Percentiles rank a stretch among this genome's conserved stretches.
Evolutionary conservation across 495 filamentous ascomycete species (phyloP).

Genomic region (Bryoglossum gracile): DNA sequence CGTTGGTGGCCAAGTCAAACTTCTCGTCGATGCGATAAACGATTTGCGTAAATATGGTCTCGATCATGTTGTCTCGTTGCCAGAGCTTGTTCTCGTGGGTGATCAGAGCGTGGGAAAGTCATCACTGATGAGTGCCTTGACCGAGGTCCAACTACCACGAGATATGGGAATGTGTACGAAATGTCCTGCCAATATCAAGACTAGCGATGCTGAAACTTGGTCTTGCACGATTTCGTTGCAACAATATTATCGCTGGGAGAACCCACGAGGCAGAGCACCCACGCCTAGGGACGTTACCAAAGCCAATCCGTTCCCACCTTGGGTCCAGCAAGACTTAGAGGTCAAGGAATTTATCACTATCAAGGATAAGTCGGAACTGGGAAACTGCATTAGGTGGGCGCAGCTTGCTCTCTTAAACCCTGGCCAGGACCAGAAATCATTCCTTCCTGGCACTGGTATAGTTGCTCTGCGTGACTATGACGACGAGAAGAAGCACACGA

Average conservation of each 20-base stretch:
- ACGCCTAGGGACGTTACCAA: conserved; percentile 34
- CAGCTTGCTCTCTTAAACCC: conserved; percentile 70
- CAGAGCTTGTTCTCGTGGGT: conserved; percentile 71
- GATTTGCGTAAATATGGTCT: conserved; percentile 20
- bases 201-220: conserved; percentile 44
- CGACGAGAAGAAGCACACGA: conserved; percentile 22
- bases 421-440: conserved; percentile 25
- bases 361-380: conserved; percentile 12
- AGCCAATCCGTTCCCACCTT: conserved; percentile 38
- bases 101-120: conserved; percentile 78
- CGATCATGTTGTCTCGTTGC: conserved; percentile 41
- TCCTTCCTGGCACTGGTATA: conserved; percentile 41
- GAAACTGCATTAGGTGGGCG: conserved; percentile 39
- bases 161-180: conserved; percentile 59
- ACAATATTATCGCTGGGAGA: conserved; percentile 41
- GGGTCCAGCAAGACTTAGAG: conserved; percentile 25
- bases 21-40: conserved; percentile 17
- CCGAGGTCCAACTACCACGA: conserved; percentile 68
- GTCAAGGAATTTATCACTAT: conserved; percentile 24
- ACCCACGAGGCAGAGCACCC: conserved; percentile 17
- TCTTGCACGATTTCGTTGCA: conserved; percentile 56
- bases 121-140: conserved; percentile 72
- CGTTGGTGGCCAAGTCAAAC: conserved; percentile 19
- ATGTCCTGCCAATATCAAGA: conserved; percentile 71
- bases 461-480: conserved; percentile 24